Base-by-base conservation (phyloP, 2,329 filamentous ascomycete genomes). In the Colletotrichum echinochloae region DNA sequence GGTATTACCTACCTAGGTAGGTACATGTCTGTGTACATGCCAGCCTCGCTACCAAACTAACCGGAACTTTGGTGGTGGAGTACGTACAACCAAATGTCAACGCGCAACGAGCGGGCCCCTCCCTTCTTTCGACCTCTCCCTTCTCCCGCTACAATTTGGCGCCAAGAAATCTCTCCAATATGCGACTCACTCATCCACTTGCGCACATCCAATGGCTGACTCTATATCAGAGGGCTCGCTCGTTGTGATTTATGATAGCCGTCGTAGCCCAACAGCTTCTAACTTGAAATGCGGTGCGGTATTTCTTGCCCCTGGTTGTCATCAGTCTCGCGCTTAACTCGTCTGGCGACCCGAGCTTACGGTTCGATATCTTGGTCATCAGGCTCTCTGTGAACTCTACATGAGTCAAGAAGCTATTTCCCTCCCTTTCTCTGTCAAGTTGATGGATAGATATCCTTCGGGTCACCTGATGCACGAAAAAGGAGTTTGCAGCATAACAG, bases 91-190 rank as follows among this genome's bases (percentile, higher is more conserved):
- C 23, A 23, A 49, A n/a, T n/a, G 23, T 28, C 14, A 28, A 51
- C 26, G 46, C 59, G 59, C 59, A 51, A 61, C 59, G 30, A 23
- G 59, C 59, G 44, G 59, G 6, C n/a, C 12, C 46, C n/a, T 26
- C 12, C 23, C 20, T 41, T 59, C 41, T 26, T 20, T 26, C 16
- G 9, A 20, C 35, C 23, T n/a, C 35, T 41, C 37, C 18, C 41
- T 20, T 44, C 14, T 41, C 4, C 30, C 14, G 16, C 18, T 56
- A 3, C 39, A 33, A 16, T 33, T 60, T 33, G 11, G 23, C 41
- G 30, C 39, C 28, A 44, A n/a, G 44, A 5, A 41, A 44, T 12
- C 30, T 52, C 28, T 30, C 49, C 26, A 18, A 7, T 8, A 59
- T 23, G 41, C 56, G 26, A 33, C 39, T 30, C 14, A 33, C 56